Conservation (phyloP, 345 rosid species). For the Noccaea bulbosa region DNA sequence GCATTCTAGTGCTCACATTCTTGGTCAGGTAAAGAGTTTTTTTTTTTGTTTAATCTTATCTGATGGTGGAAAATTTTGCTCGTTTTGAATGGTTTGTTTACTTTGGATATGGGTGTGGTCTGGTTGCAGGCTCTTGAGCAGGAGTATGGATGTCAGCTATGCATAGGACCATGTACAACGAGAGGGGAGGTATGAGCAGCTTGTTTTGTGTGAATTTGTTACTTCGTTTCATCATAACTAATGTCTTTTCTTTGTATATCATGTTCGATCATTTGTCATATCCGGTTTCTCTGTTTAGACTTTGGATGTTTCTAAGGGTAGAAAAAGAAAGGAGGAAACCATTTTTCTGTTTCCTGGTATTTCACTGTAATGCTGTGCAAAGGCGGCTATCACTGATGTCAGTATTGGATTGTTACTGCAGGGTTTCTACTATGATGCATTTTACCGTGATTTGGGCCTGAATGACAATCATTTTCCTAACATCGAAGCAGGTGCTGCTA, state of each 20-base stretch:
- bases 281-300: neutral
- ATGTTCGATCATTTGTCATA: slow-evolving; percentile 4
- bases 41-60: neutral
- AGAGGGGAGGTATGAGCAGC: slow-evolving; percentile 81
- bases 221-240: neutral
- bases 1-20: slow-evolving; percentile 99
- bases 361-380: slow-evolving; percentile 1
- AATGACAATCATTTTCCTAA: slow-evolving; percentile 86
- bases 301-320: slow-evolving; percentile 15
- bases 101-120: slow-evolving; percentile 12
- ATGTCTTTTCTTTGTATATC: neutral
- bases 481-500: slow-evolving; percentile 69
- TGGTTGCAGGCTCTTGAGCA: slow-evolving; percentile 72
- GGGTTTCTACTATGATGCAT: slow-evolving; percentile 99
- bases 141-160: slow-evolving; percentile 87
- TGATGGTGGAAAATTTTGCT: neutral
- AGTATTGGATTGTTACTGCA: slow-evolving; percentile 43
- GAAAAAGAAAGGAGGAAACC: neutral
- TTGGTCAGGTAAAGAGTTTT: slow-evolving; percentile 70
- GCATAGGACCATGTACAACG: slow-evolving; percentile 98
- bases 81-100: slow-evolving; percentile 4
- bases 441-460: slow-evolving; percentile 83
- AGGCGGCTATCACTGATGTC: slow-evolving; percentile 18
- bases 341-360: neutral
- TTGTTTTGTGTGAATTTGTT: slow-evolving; percentile 4